Evolutionary conservation across 139 green algal species (phyloP).

Genomic region (Zygnema circumcarinatum): DNA sequence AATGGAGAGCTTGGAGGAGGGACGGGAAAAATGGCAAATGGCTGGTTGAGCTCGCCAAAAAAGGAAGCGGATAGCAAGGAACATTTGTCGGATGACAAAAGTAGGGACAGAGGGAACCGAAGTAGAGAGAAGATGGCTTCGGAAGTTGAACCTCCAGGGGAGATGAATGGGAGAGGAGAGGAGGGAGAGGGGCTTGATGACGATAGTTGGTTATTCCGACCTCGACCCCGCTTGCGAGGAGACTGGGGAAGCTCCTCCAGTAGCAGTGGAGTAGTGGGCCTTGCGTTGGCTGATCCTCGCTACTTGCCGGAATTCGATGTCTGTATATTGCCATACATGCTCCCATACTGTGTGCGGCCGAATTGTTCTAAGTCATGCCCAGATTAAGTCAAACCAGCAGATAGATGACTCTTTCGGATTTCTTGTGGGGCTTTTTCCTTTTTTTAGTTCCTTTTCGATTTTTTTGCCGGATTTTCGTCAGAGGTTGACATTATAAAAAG

Average conservation of each 20-base stretch:
- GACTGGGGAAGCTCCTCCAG: not conserved
- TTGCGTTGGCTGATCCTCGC: not conserved
- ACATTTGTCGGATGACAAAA: not conserved
- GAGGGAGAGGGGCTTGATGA: not conserved
- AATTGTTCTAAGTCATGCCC: not conserved
- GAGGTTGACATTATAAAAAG: too few species aligned
- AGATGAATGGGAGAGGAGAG: not conserved
- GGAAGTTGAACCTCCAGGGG: not conserved
- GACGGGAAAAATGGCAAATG: not conserved
- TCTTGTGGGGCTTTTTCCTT: too few species aligned
- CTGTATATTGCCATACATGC: not conserved
- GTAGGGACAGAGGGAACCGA: not conserved
- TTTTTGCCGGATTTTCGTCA: too few species aligned
- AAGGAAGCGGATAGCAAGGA: not conserved
- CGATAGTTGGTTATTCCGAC: not conserved
- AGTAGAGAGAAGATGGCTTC: not conserved
- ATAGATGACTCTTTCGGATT: too few species aligned
- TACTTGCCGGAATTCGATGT: not conserved
- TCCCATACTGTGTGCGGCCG: not conserved
- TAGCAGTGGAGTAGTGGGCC: not conserved
- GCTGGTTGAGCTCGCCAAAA: not conserved
- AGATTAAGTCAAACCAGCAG: not conserved
- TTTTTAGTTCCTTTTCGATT: too few species aligned
- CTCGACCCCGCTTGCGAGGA: too few species aligned
- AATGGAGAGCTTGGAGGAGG: not conserved